These are phyloP conservation scores for Komagataella mondaviorum DNA, from an alignment of 805 yeast genomes.

Conservation along the genomic window DNA sequence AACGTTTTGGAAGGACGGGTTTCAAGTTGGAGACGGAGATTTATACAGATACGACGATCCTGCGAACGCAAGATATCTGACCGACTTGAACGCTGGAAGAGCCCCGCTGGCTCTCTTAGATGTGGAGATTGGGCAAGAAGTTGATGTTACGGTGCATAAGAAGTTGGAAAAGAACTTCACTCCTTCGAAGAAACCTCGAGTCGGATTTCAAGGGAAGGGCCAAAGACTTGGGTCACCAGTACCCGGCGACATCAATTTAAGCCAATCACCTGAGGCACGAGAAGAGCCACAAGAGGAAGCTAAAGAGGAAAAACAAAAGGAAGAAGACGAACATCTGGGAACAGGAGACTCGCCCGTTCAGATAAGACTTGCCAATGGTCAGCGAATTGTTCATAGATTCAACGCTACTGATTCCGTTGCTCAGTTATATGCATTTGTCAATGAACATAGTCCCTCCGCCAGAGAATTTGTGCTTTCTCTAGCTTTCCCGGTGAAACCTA, in stretches of 20 bases:
- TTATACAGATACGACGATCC: slow-evolving; percentile 87
- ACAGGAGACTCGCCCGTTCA: slow-evolving; percentile 68
- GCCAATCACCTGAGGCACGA: slow-evolving; percentile 9
- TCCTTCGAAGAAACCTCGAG: slow-evolving; percentile 35
- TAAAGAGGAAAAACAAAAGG: slow-evolving; percentile 9
- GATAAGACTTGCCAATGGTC: slow-evolving; percentile 75
- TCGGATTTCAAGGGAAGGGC: slow-evolving; percentile 72
- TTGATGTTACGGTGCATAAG: slow-evolving; percentile 76
- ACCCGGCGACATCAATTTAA: slow-evolving; percentile 42
- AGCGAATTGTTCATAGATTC: slow-evolving; percentile 51
- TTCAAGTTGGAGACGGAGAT: slow-evolving; percentile 86
- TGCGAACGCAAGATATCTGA: slow-evolving; percentile 61
- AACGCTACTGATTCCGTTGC: slow-evolving; percentile 52
- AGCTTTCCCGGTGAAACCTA: slow-evolving; percentile 70
- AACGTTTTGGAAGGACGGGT: slow-evolving; percentile 94
- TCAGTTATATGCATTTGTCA: slow-evolving; percentile 57
- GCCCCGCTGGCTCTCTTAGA: slow-evolving; percentile 79
- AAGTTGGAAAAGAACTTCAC: slow-evolving; percentile 70
- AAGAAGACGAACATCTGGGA: slow-evolving; percentile 11
- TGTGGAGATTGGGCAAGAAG: slow-evolving; percentile 85
- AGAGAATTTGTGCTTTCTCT: slow-evolving; percentile 57
- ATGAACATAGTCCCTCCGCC: slow-evolving; percentile 11
- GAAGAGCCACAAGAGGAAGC: slow-evolving; percentile 4
- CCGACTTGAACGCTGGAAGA: slow-evolving; percentile 76
- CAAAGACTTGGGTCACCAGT: slow-evolving; percentile 83